Percentiles rank a stretch among this genome's conserved stretches.
These are phyloP conservation scores for Rhodotorula sp. DNA, from an alignment of 1,284 basidiomycete genomes.

Conservation along the genomic window DNA sequence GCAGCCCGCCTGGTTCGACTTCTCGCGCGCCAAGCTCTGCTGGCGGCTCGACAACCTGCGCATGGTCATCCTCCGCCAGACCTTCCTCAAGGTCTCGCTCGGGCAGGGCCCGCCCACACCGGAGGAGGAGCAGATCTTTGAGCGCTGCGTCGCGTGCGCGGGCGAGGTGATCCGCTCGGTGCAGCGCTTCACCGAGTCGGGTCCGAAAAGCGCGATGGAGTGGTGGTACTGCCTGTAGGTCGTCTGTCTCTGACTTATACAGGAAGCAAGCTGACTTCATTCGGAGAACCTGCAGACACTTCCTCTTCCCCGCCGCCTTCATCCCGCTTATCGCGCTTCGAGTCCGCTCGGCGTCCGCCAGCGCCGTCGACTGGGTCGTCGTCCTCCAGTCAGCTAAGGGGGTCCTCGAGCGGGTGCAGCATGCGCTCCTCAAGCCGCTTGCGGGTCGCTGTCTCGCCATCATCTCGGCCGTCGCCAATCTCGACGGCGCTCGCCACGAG, in stretches of 20 bases:
- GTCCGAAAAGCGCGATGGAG: constrained; percentile 1
- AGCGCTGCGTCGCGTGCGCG: constrained; percentile 8
- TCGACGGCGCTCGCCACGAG: background rate
- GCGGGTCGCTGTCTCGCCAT: constrained; percentile 10
- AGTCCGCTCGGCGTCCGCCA: constrained; percentile 7
- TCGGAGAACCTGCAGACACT: background rate
- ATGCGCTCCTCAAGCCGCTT: constrained; percentile 10
- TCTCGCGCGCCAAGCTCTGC: background rate
- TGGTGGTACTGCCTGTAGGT: constrained; percentile 19
- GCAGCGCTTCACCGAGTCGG: background rate
- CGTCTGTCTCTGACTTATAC: rapidly evolving
- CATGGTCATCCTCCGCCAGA: constrained; percentile 13
- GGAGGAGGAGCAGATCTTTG: constrained; percentile 12
- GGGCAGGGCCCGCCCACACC: background rate
- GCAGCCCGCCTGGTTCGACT: constrained; percentile 10
- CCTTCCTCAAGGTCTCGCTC: constrained; percentile 18
- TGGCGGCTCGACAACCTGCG: constrained; percentile 21
- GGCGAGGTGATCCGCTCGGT: constrained; percentile 4
- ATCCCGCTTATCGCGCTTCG: constrained; percentile 17
- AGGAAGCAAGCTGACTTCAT: too few relatives aligned
- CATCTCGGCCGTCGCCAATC: constrained; percentile 12
- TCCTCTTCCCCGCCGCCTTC: constrained; percentile 13
- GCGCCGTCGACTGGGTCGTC: constrained; percentile 12
- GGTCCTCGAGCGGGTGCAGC: constrained; percentile 15
- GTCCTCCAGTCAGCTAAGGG: constrained; percentile 8